Evolutionary conservation across 148 eudicot species (phyloP).

Genomic region (Polygonum maritimum): DNA sequence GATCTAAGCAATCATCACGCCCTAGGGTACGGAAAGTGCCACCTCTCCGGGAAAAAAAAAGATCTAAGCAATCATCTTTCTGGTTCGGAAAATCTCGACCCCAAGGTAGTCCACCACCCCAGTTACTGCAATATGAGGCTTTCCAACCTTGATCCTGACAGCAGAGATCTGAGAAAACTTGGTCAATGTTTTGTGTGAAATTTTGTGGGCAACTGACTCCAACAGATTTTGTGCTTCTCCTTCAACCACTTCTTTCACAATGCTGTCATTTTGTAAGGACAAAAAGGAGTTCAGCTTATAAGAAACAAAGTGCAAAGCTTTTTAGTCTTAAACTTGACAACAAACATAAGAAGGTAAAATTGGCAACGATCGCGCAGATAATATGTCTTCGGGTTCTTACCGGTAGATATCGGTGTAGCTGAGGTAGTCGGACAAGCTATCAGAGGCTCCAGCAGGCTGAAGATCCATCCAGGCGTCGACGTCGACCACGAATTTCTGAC

Average conservation of each 20-base stretch:
- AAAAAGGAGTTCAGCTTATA: not conserved
- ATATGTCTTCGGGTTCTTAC: constrained; percentile 27
- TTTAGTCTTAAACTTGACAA: too few species aligned
- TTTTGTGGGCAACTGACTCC: constrained; percentile 73
- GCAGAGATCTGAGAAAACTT: constrained; percentile 51
- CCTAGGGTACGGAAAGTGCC: too few species aligned
- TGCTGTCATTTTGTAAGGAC: constrained; percentile 35
- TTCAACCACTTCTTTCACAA: constrained; percentile 63
- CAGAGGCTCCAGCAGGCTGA: constrained; percentile 61
- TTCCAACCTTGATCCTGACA: constrained; percentile 62
- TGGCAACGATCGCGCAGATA: not conserved
- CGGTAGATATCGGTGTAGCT: constrained; percentile 80
- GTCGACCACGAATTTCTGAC: constrained; percentile 83
- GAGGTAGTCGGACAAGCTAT: constrained; percentile 55
- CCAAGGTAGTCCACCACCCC: constrained; percentile 84
- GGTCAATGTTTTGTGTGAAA: constrained; percentile 47
- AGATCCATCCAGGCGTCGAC: constrained; percentile 95
- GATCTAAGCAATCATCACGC: too few species aligned
- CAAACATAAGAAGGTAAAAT: too few species aligned
- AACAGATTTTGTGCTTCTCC: constrained; percentile 64
- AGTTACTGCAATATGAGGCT: constrained; percentile 85
- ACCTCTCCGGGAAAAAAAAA: too few species aligned
- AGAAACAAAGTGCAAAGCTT: too few species aligned
- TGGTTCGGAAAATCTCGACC: constrained; percentile 64
- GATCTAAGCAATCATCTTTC: constrained; percentile 22